Conservation (phyloP, 2,329 filamentous ascomycete species). For the Phialocephala subalpina region DNA sequence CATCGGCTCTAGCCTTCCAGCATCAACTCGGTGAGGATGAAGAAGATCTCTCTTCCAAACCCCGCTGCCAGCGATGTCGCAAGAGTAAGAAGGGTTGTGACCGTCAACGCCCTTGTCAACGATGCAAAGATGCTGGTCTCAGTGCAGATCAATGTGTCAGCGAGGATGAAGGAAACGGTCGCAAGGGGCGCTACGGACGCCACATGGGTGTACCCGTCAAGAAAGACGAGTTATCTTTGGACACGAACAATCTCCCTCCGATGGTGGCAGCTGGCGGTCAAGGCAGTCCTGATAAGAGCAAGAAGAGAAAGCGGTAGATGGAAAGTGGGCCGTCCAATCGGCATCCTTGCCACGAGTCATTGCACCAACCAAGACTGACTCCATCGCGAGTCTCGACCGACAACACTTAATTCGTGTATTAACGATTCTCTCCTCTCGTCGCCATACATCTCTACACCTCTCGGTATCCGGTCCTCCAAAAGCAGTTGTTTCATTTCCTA, state of each 20-base stretch:
- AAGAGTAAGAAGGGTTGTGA: conserved; percentile 99
- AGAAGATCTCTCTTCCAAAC: conserved; percentile 93
- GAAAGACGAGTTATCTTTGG: conserved; percentile 58
- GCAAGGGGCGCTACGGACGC: conserved; percentile 88
- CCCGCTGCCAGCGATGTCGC: conserved; percentile 95
- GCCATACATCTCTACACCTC: conserved; percentile 33
- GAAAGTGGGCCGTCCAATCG: conserved; percentile 19
- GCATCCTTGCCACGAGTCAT: conserved; percentile 20
- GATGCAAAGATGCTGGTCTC: conserved; percentile 95
- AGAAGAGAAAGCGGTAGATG: conserved; percentile 72
- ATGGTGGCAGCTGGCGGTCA: conserved; percentile 29
- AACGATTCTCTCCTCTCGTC: conserved; percentile 28
- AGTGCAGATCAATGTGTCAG: conserved; percentile 93
- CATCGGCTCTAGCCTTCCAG: conserved; percentile 71
- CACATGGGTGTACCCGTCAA: conserved; percentile 74
- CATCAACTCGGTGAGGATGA: conserved; percentile 73
- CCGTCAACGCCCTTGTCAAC: conserved; percentile 90
- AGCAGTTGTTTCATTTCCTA: conserved; percentile 14
- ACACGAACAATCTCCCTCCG: conserved; percentile 41
- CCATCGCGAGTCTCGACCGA: not conserved
- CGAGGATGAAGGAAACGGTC: conserved; percentile 96
- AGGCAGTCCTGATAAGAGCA: conserved; percentile 63
- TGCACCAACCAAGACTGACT: conserved; percentile 9
- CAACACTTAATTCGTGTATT: conserved; percentile 31
- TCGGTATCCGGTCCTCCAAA: conserved; percentile 25